Conservation (phyloP, 2,329 filamentous ascomycete genomes). For the Fusarium albidum region DNA sequence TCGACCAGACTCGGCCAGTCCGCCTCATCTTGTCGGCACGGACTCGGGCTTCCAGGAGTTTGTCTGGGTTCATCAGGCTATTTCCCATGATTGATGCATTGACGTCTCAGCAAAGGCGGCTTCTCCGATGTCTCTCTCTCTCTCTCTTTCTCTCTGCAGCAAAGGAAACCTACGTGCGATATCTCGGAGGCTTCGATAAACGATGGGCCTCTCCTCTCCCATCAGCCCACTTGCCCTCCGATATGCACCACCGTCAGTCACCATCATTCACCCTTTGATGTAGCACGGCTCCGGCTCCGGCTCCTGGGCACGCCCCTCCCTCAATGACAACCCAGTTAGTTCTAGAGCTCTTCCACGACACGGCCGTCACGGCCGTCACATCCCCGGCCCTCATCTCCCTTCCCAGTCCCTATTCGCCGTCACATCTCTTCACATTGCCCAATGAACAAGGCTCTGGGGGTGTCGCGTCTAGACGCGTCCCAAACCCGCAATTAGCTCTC, state of each 20-base stretch:
- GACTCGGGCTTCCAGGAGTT: background rate
- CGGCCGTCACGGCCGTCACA: constrained; percentile 27
- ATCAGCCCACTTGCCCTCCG: constrained; percentile 19
- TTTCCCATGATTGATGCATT: background rate
- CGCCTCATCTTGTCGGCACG: constrained; percentile 18
- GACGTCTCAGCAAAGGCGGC: too few relatives aligned
- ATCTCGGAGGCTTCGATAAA: background rate
- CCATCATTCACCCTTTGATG: background rate
- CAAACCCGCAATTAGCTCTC: constrained; percentile 30
- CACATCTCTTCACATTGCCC: constrained; percentile 14
- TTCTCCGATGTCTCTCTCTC: too few relatives aligned
- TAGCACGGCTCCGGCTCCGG: background rate
- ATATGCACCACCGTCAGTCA: background rate
- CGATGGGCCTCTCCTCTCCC: background rate
- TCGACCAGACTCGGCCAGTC: constrained; percentile 11
- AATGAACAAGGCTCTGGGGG: constrained; percentile 13
- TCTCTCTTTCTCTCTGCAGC: too few relatives aligned
- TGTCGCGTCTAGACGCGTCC: constrained; percentile 31
- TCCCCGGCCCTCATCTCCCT: constrained; percentile 14
- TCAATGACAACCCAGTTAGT: constrained; percentile 6
- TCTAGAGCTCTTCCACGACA: constrained; percentile 13
- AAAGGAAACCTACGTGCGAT: background rate
- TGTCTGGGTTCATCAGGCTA: background rate
- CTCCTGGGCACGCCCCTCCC: constrained; percentile 21
- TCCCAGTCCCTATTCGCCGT: constrained; percentile 30